Evolutionary conservation across 1,139 yeast species (phyloP).

Genomic region (Saccharomyces hybrid): DNA sequence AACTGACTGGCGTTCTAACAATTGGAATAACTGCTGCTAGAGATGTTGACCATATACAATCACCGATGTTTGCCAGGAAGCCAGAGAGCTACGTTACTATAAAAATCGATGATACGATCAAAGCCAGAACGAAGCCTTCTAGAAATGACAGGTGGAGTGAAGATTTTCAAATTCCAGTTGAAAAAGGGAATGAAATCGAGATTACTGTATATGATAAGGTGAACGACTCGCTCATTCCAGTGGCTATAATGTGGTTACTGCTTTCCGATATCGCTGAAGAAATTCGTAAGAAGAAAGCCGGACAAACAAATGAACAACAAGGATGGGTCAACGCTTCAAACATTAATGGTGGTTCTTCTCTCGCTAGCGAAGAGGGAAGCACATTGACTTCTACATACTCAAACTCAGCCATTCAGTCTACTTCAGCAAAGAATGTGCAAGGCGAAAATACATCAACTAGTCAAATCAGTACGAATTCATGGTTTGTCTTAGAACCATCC

Average conservation of each 20-base stretch:
- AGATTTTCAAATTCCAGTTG: conserved; percentile 70
- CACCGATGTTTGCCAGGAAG: conserved; percentile 65
- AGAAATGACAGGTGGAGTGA: conserved; percentile 82
- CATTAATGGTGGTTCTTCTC: conserved; percentile 23
- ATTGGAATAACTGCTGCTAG: conserved; percentile 67
- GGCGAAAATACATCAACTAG: background rate
- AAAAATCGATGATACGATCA: conserved; percentile 80
- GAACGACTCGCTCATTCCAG: conserved; percentile 64
- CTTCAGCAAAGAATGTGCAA: background rate
- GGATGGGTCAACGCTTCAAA: conserved; percentile 87
- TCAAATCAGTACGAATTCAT: conserved; percentile 49
- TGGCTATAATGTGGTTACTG: conserved; percentile 89
- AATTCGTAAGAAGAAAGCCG: conserved; percentile 81
- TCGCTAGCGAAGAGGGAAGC: conserved; percentile 9
- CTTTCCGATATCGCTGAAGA: conserved; percentile 91
- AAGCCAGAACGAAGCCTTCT: conserved; percentile 66
- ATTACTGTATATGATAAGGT: conserved; percentile 76
- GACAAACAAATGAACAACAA: conserved; percentile 58
- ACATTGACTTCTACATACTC: conserved; percentile 3
- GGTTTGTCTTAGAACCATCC: conserved; percentile 90
- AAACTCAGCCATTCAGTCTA: conserved; percentile 3
- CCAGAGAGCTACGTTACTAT: conserved; percentile 75
- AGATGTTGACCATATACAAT: conserved; percentile 87
- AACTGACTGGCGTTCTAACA: conserved; percentile 71
- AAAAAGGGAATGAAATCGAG: conserved; percentile 87